Conservation (phyloP, 2,329 filamentous ascomycete genomes). For the Exophiala viscosa region DNA sequence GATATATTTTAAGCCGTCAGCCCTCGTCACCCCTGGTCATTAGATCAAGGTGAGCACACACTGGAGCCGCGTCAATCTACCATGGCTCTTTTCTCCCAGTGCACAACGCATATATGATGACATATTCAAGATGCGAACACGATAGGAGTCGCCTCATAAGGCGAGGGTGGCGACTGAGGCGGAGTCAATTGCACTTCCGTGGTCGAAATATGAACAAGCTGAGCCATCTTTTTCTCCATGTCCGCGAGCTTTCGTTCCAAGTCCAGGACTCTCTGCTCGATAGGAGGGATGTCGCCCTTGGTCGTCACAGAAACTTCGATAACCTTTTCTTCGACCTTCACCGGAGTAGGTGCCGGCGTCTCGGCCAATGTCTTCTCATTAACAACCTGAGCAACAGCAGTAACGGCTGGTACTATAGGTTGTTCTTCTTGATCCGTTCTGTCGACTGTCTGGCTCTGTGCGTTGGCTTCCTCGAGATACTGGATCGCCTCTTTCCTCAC, state of each 20-base stretch:
- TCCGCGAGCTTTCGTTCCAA: slow-evolving; percentile 16
- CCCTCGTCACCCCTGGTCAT: too few relatives aligned
- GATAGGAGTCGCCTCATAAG: neutral
- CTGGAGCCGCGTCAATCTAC: too few relatives aligned
- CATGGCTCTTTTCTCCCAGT: too few relatives aligned
- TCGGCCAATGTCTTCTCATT: neutral
- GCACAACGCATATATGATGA: too few relatives aligned
- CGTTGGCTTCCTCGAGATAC: slow-evolving; percentile 12
- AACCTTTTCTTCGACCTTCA: neutral
- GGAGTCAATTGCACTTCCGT: slow-evolving; percentile 14
- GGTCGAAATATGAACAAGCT: slow-evolving; percentile 10
- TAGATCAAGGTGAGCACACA: too few relatives aligned
- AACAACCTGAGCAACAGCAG: neutral
- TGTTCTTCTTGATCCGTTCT: neutral
- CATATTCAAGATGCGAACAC: neutral
- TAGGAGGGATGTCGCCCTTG: neutral
- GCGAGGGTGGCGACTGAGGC: slow-evolving; percentile 9
- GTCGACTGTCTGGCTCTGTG: neutral
- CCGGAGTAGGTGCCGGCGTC: neutral
- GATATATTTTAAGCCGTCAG: too few relatives aligned
- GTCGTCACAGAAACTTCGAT: neutral
- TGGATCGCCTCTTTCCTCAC: slow-evolving; percentile 23
- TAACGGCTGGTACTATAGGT: neutral
- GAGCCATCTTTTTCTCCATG: slow-evolving; percentile 15
- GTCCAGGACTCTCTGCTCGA: slow-evolving; percentile 13